Evolutionary conservation across 83 land plant genomes (phyloP).

Genomic region (Diphasiastrum complanatum): DNA sequence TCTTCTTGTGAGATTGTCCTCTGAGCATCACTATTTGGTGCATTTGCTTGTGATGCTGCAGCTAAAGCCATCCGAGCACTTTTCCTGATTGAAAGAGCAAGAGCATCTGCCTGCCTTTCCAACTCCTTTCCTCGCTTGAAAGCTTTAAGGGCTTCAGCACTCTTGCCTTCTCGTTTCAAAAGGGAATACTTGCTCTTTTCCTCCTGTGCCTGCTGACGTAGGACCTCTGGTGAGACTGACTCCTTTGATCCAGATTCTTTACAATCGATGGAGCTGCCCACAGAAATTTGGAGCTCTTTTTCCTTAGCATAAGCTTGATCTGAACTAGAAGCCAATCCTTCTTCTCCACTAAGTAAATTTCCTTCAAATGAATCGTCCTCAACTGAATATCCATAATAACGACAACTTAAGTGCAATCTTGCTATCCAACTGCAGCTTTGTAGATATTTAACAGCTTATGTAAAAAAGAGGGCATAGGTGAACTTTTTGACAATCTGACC

Average conservation of each 20-base stretch:
- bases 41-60: constrained; percentile 1
- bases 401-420: too few relatives aligned
- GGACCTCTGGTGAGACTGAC: constrained; percentile 53
- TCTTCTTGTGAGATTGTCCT: neutral
- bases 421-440: too few relatives aligned
- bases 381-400: too few relatives aligned
- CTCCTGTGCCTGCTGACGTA: constrained; percentile 72
- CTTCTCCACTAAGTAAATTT: too few relatives aligned
- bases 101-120: constrained; percentile 77
- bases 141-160: constrained; percentile 75
- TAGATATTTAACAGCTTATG: too few relatives aligned
- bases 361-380: too few relatives aligned
- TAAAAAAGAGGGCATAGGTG: too few relatives aligned
- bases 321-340: too few relatives aligned
- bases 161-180: constrained; percentile 78
- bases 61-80: constrained; percentile 35
- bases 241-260: neutral
- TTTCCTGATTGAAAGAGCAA: constrained; percentile 54
- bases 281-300: constrained; percentile 7
- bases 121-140: constrained; percentile 91
- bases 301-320: constrained; percentile 6
- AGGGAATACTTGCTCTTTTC: constrained; percentile 59
- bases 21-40: neutral
- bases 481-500: too few relatives aligned
- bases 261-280: constrained; percentile 6